Evolutionary conservation across 2,329 filamentous ascomycete genomes (phyloP).

Genomic region (Aspergillus sp.): DNA sequence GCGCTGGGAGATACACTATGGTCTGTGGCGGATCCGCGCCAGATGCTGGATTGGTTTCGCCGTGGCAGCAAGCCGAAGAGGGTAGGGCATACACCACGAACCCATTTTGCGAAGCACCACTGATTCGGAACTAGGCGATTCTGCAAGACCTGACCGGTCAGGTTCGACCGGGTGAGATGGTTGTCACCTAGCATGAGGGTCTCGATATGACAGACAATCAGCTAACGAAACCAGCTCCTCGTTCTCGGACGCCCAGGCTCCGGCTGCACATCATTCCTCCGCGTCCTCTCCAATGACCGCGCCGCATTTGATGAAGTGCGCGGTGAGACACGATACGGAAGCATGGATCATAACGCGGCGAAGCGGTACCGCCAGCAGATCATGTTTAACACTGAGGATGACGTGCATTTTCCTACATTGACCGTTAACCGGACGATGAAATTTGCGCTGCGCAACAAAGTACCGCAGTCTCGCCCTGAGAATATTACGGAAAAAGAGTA

Average conservation of each 20-base stretch:
- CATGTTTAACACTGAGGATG: constrained; percentile 77
- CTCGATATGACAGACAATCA: too few species aligned
- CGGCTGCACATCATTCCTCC: constrained; percentile 73
- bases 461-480: constrained; percentile 34
- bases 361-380: constrained; percentile 50
- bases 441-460: constrained; percentile 66
- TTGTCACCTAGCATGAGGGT: constrained; percentile 17
- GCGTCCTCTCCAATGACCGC: constrained; percentile 68
- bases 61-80: constrained; percentile 31
- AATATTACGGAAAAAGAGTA: constrained; percentile 33
- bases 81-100: constrained; percentile 33
- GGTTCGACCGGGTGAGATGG: constrained; percentile 50
- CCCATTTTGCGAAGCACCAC: neutral
- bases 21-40: constrained; percentile 39
- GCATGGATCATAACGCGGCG: constrained; percentile 53
- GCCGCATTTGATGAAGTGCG: constrained; percentile 61
- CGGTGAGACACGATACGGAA: constrained; percentile 58
- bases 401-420: constrained; percentile 74
- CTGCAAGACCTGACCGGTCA: constrained; percentile 46
- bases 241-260: constrained; percentile 70
- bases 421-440: constrained; percentile 74
- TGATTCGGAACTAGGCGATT: constrained; percentile 37
- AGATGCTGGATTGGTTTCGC: constrained; percentile 29
- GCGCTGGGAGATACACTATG: constrained; percentile 40
- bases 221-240: constrained; percentile 53